phyloP scores from a whole-genome alignment of 108 stramenopile species.

The Hondaea fermentalgiana region DNA sequence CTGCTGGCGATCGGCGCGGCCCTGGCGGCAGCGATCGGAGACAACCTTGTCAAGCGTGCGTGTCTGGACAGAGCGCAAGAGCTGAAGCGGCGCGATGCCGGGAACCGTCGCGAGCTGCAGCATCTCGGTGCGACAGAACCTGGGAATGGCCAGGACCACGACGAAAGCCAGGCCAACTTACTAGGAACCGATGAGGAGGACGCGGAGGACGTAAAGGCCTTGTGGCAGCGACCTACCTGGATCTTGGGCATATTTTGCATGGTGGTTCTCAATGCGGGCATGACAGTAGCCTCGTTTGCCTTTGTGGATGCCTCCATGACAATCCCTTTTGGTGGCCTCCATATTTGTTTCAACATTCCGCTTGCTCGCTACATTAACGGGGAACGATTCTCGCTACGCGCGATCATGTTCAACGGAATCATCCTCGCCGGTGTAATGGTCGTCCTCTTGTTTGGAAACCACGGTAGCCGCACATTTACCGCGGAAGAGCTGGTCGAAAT shows the following conservation, averaged over 20 bases:
- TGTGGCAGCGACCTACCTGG: not conserved
- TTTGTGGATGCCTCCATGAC: constrained; percentile 10
- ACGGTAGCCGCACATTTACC: not conserved
- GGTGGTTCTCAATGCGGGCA: not conserved
- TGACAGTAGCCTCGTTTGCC: not conserved
- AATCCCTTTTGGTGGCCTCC: not conserved
- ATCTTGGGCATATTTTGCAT: not conserved
- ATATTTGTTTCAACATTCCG: not conserved
- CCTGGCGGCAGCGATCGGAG: not conserved
- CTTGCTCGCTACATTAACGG: not conserved
- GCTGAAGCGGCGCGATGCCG: not conserved
- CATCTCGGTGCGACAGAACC: not conserved
- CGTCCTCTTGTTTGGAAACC: not conserved
- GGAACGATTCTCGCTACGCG: not conserved
- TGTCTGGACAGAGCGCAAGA: not conserved
- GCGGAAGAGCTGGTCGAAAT: not conserved
- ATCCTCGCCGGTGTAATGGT: not conserved
- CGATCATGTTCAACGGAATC: not conserved
- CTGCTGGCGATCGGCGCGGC: not conserved
- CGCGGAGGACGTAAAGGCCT: not conserved
- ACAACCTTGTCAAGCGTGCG: not conserved
- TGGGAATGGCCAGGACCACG: not conserved
- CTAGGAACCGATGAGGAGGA: not conserved
- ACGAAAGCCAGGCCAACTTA: not conserved
- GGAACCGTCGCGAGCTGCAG: too few species aligned